These are phyloP conservation scores for Phytophthora nicotianae DNA, from an alignment of 352 stramenopile species.

Conservation along the genomic window DNA sequence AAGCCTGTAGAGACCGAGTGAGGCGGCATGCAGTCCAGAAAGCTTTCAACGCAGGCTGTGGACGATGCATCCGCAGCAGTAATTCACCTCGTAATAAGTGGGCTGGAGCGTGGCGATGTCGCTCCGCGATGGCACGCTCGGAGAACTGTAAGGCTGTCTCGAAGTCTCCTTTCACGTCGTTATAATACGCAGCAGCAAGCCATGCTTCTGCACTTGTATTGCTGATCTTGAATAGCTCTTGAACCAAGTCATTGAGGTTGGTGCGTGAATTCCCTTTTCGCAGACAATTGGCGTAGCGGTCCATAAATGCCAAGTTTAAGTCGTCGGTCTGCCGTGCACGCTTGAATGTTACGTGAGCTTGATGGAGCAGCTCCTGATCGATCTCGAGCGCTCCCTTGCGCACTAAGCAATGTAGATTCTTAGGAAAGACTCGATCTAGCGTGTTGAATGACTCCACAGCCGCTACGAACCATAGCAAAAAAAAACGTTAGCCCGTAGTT, in stretches of 20 bases:
- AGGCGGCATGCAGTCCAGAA: slow-evolving; percentile 74
- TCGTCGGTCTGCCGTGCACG: slow-evolving; percentile 69
- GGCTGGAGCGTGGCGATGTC: slow-evolving; percentile 49
- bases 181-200: slow-evolving; percentile 80
- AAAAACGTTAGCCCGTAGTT: slow-evolving; percentile 10
- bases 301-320: slow-evolving; percentile 65
- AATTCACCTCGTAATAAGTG: slow-evolving; percentile 68
- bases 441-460: slow-evolving; percentile 44
- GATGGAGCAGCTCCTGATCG: slow-evolving; percentile 63
- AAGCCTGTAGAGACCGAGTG: slow-evolving; percentile 66
- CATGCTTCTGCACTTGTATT: slow-evolving; percentile 58
- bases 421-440: slow-evolving; percentile 57
- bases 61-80: slow-evolving; percentile 63
- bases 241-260: slow-evolving; percentile 70
- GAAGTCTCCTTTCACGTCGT: slow-evolving; percentile 73
- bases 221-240: slow-evolving; percentile 72
- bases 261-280: slow-evolving; percentile 45
- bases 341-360: slow-evolving; percentile 58
- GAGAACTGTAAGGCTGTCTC: slow-evolving; percentile 75
- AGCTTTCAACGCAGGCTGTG: slow-evolving; percentile 63
- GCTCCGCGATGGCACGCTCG: slow-evolving; percentile 59
- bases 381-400: slow-evolving; percentile 64
- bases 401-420: slow-evolving; percentile 69
- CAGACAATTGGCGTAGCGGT: slow-evolving; percentile 68
- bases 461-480: slow-evolving; percentile 22